phyloP scores from a whole-genome alignment of 148 eudicot species.

The Euryodendron excelsum region DNA sequence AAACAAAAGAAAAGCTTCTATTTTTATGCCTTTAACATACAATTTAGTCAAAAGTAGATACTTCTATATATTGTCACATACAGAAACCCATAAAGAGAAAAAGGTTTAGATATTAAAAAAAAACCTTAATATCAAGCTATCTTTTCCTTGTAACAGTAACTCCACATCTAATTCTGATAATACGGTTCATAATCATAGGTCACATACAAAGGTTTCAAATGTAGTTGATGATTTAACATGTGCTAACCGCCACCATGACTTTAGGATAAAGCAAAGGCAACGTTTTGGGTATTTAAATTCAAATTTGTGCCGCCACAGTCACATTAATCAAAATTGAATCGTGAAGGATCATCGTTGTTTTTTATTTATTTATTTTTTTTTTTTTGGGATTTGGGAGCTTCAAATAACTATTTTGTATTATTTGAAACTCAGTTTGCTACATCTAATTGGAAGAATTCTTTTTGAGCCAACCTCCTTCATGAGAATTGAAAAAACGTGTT shows the following conservation, averaged over 20 bases:
- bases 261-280: background rate
- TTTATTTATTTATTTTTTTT: no score
- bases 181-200: background rate
- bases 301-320: no score
- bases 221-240: background rate
- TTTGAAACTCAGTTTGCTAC: no score
- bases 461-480: no score
- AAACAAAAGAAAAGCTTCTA: background rate
- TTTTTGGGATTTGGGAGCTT: no score
- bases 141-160: background rate
- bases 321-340: no score
- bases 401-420: no score
- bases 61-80: background rate
- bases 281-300: no score
- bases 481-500: no score
- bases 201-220: background rate
- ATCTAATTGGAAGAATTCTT: no score
- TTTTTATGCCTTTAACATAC: background rate
- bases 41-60: slow-evolving; percentile 17
- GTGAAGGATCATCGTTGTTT: no score
- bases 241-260: background rate
- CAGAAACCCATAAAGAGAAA: background rate
- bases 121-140: background rate
- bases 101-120: background rate
- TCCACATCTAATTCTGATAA: background rate